phyloP scores from a whole-genome alignment of 2,329 filamentous ascomycete genomes.

The Didymella arachidicola region DNA sequence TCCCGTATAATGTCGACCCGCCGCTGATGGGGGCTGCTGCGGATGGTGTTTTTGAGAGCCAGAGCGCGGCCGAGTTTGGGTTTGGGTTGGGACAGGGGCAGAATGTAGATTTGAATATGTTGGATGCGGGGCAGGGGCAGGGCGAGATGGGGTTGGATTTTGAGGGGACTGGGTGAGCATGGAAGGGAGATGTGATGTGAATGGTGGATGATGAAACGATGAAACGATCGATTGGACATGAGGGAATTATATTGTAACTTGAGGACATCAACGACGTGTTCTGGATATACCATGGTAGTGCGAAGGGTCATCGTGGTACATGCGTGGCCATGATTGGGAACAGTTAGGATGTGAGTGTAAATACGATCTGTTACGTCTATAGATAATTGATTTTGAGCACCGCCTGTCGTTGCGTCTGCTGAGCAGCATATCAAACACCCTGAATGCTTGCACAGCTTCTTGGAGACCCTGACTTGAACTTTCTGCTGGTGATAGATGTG shows the following conservation, averaged over 20 bases:
- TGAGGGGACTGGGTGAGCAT: conserved; percentile 6
- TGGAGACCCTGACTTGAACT: neutral
- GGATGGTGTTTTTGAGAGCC: conserved; percentile 42
- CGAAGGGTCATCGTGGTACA: neutral
- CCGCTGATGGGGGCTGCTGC: conserved; percentile 54
- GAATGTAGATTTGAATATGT: conserved; percentile 29
- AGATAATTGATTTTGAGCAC: neutral
- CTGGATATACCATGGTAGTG: conserved; percentile 1
- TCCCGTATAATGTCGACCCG: conserved; percentile 90
- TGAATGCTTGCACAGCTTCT: neutral
- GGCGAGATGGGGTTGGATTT: conserved; percentile 12
- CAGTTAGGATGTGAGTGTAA: conserved; percentile 2
- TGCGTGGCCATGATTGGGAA: neutral
- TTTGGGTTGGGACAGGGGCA: conserved; percentile 35
- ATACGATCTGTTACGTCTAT: neutral
- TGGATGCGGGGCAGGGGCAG: conserved; percentile 22
- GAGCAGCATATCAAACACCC: neutral
- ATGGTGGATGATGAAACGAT: neutral
- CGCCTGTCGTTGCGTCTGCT: neutral
- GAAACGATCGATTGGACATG: neutral
- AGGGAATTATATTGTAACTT: neutral
- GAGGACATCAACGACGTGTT: neutral
- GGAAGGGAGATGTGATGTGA: neutral
- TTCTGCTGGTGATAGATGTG: neutral
- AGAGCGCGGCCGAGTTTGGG: conserved; percentile 28